phyloP scores from a whole-genome alignment of 2,329 filamentous ascomycete species.

The Ustilaginoidea virens region DNA sequence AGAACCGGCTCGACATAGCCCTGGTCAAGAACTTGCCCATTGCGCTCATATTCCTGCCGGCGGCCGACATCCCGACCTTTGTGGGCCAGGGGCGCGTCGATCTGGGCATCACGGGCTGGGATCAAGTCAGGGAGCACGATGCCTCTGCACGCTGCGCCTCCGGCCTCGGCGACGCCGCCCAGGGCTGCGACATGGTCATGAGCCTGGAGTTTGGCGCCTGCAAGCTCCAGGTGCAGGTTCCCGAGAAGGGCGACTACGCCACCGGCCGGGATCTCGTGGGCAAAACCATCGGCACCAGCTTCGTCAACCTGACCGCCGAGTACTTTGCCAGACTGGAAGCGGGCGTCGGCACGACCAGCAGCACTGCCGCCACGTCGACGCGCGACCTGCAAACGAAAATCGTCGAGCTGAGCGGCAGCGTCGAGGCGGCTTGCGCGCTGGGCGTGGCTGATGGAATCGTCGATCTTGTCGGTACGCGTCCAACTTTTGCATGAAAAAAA shows the following conservation, averaged over 20 bases:
- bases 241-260: slow-evolving; percentile 60
- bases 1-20: slow-evolving; percentile 90
- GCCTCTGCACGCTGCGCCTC: slow-evolving; percentile 38
- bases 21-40: slow-evolving; percentile 94
- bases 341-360: slow-evolving; percentile 25
- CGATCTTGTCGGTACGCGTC: slow-evolving; percentile 73
- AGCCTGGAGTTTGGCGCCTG: slow-evolving; percentile 84
- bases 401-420: slow-evolving; percentile 88
- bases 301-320: slow-evolving; percentile 65
- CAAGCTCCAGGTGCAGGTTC: slow-evolving; percentile 93
- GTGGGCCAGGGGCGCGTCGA: slow-evolving; percentile 90
- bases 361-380: slow-evolving; percentile 18
- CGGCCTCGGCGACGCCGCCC: slow-evolving; percentile 30
- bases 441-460: slow-evolving; percentile 96
- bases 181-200: slow-evolving; percentile 70
- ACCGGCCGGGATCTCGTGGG: slow-evolving; percentile 68
- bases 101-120: slow-evolving; percentile 84
- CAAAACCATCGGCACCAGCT: slow-evolving; percentile 90
- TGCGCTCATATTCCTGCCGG: slow-evolving; percentile 90
- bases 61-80: slow-evolving; percentile 93
- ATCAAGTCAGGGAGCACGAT: slow-evolving; percentile 87
- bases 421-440: slow-evolving; percentile 89
- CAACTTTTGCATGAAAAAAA: background rate
- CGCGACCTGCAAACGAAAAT: slow-evolving; percentile 67
- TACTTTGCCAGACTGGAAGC: slow-evolving; percentile 73